These are phyloP conservation scores for Rhizomucor pusillus DNA, from an alignment of 371 early-diverging fungal genomes.

Conservation along the genomic window DNA sequence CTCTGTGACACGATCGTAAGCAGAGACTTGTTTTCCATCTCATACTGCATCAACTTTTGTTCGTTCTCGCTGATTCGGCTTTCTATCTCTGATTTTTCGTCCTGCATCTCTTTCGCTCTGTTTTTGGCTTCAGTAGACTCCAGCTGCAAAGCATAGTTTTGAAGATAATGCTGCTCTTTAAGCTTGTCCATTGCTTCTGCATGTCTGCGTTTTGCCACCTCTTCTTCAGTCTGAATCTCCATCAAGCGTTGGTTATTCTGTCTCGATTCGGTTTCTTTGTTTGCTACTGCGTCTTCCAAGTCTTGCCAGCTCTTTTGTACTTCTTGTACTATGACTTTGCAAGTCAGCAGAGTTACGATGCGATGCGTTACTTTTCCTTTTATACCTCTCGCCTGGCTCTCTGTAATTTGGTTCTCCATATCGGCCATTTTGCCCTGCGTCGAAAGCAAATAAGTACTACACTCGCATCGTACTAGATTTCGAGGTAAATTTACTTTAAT, in stretches of 20 bases:
- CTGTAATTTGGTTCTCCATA: slow-evolving; percentile 10
- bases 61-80: slow-evolving; percentile 17
- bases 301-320: slow-evolving; percentile 44
- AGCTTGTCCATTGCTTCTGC: slow-evolving; percentile 46
- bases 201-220: slow-evolving; percentile 36
- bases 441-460: too few species aligned
- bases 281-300: slow-evolving; percentile 52
- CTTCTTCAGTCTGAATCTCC: slow-evolving; percentile 42
- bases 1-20: slow-evolving; percentile 18
- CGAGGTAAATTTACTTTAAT: too few species aligned
- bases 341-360: background rate
- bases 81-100: slow-evolving; percentile 17
- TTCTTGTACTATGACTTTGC: slow-evolving; percentile 41
- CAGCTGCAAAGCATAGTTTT: slow-evolving; percentile 40
- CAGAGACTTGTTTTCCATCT: slow-evolving; percentile 7
- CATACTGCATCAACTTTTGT: slow-evolving; percentile 27
- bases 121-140: slow-evolving; percentile 22
- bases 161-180: slow-evolving; percentile 35
- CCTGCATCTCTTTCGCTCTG: slow-evolving; percentile 21
- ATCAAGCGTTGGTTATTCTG: slow-evolving; percentile 45
- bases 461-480: too few species aligned
- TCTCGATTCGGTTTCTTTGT: slow-evolving; percentile 58
- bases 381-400: slow-evolving; percentile 8
- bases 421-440: slow-evolving; percentile 13
- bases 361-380: too few species aligned